Evolutionary conservation across 2,329 filamentous ascomycete species (phyloP).

Genomic region (Helminthosporium solani): DNA sequence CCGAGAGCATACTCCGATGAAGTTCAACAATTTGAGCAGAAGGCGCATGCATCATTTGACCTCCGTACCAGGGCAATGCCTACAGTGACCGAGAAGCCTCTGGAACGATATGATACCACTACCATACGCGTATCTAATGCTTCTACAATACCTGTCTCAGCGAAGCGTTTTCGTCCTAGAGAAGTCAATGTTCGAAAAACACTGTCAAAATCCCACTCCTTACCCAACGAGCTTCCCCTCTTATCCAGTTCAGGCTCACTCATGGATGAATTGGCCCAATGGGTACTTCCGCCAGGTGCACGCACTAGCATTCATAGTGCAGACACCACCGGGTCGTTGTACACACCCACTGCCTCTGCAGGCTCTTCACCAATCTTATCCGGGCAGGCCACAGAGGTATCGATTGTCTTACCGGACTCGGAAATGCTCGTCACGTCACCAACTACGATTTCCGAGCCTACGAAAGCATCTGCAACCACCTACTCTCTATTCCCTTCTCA

Average conservation of each 20-base stretch:
- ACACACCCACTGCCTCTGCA: slow-evolving; percentile 8
- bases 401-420: background rate
- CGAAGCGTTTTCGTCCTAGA: slow-evolving; percentile 19
- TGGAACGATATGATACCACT: slow-evolving; percentile 21
- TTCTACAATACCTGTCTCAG: slow-evolving; percentile 14
- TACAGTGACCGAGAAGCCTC: slow-evolving; percentile 12
- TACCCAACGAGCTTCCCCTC: slow-evolving; percentile 20
- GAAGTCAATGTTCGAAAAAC: slow-evolving; percentile 18
- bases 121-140: slow-evolving; percentile 13
- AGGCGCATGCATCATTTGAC: slow-evolving; percentile 8
- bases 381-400: background rate
- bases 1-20: slow-evolving; percentile 7
- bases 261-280: slow-evolving; percentile 24
- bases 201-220: slow-evolving; percentile 15
- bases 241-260: slow-evolving; percentile 23
- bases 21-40: slow-evolving; percentile 6
- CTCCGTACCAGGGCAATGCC: slow-evolving; percentile 9
- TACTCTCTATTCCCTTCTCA: background rate
- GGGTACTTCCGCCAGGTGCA: slow-evolving; percentile 15
- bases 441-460: background rate
- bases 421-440: background rate
- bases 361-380: slow-evolving; percentile 4
- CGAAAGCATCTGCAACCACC: background rate
- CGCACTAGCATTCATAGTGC: slow-evolving; percentile 10
- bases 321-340: slow-evolving; percentile 2